These are phyloP conservation scores for Stropharia rugosoannulata DNA, from an alignment of 768 basidiomycete species.

Conservation along the genomic window DNA sequence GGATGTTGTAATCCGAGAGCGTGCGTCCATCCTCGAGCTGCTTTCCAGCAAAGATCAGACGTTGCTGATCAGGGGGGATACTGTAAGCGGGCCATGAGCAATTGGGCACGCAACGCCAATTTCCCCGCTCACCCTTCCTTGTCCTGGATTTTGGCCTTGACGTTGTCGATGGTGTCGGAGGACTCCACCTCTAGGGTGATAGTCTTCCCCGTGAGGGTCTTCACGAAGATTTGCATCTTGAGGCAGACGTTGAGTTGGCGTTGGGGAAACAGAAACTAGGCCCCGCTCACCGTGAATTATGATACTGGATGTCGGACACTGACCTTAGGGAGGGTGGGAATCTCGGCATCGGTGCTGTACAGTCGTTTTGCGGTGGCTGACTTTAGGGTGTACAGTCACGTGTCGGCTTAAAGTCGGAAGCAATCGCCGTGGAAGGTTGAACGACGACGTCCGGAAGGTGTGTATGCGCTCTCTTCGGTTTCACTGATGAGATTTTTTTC, in stretches of 20 bases:
- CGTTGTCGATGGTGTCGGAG: slow-evolving; percentile 95
- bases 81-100: slow-evolving; percentile 30
- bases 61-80: slow-evolving; percentile 94
- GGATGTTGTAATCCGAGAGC: slow-evolving; percentile 95
- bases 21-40: slow-evolving; percentile 98
- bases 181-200: slow-evolving; percentile 99
- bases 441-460: slow-evolving; percentile 1
- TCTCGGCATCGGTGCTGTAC: slow-evolving; percentile 22
- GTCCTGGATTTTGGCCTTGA: slow-evolving; percentile 73
- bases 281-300: slow-evolving; percentile 31
- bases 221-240: slow-evolving; percentile 59
- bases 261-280: slow-evolving; percentile 14
- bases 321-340: slow-evolving; percentile 27
- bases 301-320: slow-evolving; percentile 17
- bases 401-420: slow-evolving; percentile 14
- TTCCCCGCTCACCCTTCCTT: slow-evolving; percentile 47
- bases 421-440: neutral
- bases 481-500: slow-evolving; percentile 22
- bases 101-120: neutral
- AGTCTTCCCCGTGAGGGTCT: slow-evolving; percentile 93
- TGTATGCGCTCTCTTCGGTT: slow-evolving; percentile 5
- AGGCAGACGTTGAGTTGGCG: slow-evolving; percentile 13
- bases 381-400: slow-evolving; percentile 35
- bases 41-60: slow-evolving; percentile 96
- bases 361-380: slow-evolving; percentile 36